phyloP scores from a whole-genome alignment of 495 filamentous ascomycete genomes.

The Penicillium pancosmium region DNA sequence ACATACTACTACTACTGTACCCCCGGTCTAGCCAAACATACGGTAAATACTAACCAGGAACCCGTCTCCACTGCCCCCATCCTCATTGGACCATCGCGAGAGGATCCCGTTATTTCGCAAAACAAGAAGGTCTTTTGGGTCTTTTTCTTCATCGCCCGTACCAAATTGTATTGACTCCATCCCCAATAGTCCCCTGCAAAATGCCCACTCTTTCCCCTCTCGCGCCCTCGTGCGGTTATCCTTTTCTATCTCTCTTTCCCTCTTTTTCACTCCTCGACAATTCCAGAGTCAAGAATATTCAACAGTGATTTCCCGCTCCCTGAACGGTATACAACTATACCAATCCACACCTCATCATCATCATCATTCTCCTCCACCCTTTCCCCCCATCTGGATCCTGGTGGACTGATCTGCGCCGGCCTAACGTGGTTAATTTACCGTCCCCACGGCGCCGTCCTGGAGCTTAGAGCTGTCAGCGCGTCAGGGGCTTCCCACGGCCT shows the following conservation, averaged over 20 bases:
- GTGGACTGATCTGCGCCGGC: constrained; percentile 36
- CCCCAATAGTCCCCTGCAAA: constrained; percentile 6
- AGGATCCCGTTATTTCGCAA: constrained; percentile 6
- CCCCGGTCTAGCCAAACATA: background rate
- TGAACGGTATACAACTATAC: background rate
- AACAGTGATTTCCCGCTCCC: no score
- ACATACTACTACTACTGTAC: no score
- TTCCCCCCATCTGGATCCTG: constrained; percentile 6
- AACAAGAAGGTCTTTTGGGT: constrained; percentile 3
- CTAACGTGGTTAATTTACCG: constrained; percentile 36
- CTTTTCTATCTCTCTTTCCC: background rate
- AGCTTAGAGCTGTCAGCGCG: constrained; percentile 45
- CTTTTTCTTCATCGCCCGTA: constrained; percentile 2
- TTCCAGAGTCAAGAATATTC: background rate
- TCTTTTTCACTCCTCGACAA: constrained; percentile 4
- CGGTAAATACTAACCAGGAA: constrained; percentile 10
- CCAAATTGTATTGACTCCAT: constrained; percentile 1
- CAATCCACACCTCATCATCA: background rate
- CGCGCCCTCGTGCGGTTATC: constrained; percentile 14
- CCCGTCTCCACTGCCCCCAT: background rate
- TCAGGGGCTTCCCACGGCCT: constrained; percentile 46
- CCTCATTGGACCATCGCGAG: background rate
- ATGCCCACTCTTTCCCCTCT: constrained; percentile 8
- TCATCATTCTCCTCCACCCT: constrained; percentile 5
- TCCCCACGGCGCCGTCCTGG: constrained; percentile 46